Conservation (phyloP, 2,329 filamentous ascomycete genomes). For the Paramyrothecium roridum region DNA sequence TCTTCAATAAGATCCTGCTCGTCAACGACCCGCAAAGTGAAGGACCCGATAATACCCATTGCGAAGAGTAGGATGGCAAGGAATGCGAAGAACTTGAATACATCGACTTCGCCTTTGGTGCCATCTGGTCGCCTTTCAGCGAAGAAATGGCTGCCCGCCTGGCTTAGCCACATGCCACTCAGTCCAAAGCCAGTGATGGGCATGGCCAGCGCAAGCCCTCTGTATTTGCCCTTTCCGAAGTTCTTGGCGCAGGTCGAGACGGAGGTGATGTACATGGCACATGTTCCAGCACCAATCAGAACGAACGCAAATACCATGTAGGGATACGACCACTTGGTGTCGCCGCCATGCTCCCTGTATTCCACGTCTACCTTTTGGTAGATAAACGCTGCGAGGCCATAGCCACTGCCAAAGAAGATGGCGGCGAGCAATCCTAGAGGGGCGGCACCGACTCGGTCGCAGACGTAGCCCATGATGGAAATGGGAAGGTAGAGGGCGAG, state of each 20-base stretch:
- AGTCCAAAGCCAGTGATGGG: slow-evolving; percentile 92
- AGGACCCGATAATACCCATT: slow-evolving; percentile 70
- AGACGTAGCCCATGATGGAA: slow-evolving; percentile 83
- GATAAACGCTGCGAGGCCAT: slow-evolving; percentile 75
- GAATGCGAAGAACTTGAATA: slow-evolving; percentile 87
- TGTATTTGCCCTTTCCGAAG: slow-evolving; percentile 84
- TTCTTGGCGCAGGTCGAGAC: slow-evolving; percentile 99
- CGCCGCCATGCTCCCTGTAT: slow-evolving; percentile 38
- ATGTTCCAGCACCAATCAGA: slow-evolving; percentile 77
- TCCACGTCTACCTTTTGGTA: slow-evolving; percentile 57
- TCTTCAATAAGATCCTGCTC: slow-evolving; percentile 87
- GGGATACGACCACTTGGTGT: slow-evolving; percentile 64
- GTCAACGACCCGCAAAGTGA: slow-evolving; percentile 75
- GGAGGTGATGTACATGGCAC: slow-evolving; percentile 82
- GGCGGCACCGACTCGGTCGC: slow-evolving; percentile 81
- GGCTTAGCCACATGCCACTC: slow-evolving; percentile 94
- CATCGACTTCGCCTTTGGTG: slow-evolving; percentile 60
- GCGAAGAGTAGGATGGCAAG: slow-evolving; percentile 67
- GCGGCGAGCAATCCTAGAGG: slow-evolving; percentile 72
- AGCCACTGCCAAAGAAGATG: slow-evolving; percentile 74
- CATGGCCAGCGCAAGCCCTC: slow-evolving; percentile 82
- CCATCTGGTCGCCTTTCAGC: slow-evolving; percentile 67
- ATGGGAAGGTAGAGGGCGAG: slow-evolving; percentile 91
- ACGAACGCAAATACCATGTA: slow-evolving; percentile 86
- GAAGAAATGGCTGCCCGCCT: slow-evolving; percentile 76